Evolutionary conservation across 163 green algal species (phyloP).

Genomic region (Scenedesmus sp.): DNA sequence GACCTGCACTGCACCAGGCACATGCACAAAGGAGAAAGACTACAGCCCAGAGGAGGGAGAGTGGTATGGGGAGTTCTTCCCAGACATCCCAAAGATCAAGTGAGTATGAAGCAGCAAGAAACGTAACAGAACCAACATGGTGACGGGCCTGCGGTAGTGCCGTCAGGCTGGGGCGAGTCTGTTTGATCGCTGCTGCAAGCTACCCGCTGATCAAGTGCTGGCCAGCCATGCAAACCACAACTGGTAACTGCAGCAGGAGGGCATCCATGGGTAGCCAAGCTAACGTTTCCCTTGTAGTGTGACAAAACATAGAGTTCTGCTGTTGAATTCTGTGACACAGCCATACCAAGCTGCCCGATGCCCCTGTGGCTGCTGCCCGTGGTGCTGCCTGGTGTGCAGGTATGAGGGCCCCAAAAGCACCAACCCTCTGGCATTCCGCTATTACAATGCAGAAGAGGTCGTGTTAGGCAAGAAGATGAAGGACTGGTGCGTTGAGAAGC

Average conservation of each 20-base stretch:
- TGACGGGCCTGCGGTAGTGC: no score
- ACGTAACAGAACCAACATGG: no score
- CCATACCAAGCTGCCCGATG: background rate
- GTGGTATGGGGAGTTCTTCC: slow-evolving; percentile 68
- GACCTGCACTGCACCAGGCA: background rate
- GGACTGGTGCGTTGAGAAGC: slow-evolving; percentile 67
- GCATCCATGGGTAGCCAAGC: no score
- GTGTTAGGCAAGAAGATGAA: slow-evolving; percentile 78
- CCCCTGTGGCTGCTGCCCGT: background rate
- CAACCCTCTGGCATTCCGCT: slow-evolving; percentile 77
- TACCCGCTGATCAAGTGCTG: background rate
- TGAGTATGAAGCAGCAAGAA: background rate
- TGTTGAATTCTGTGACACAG: no score
- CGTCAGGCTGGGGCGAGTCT: no score
- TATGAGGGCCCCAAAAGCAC: slow-evolving; percentile 75
- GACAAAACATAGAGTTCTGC: no score
- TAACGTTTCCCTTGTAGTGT: no score
- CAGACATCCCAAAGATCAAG: slow-evolving; percentile 62
- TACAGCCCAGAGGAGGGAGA: slow-evolving; percentile 37
- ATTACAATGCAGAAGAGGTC: slow-evolving; percentile 82
- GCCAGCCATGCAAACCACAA: no score
- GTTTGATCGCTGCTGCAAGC: background rate
- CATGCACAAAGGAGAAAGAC: slow-evolving; percentile 17
- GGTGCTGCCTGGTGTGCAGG: background rate
- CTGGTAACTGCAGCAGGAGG: background rate